phyloP scores from a whole-genome alignment of 163 green algal species.

The Volvox carteri region DNA sequence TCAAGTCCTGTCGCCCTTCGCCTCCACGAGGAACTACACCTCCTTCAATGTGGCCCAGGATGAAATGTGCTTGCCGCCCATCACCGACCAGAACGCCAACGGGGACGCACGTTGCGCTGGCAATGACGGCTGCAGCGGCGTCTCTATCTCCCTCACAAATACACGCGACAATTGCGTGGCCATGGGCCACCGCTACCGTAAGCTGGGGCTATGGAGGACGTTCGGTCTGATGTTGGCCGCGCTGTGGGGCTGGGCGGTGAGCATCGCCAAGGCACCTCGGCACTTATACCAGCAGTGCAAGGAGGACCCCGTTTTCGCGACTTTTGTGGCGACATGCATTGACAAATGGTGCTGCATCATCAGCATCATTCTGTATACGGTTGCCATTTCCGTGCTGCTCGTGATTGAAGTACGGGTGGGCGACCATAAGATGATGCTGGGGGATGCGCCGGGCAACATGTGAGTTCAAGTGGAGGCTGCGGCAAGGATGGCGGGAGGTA shows the following conservation, averaged over 20 bases:
- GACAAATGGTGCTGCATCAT: conserved; percentile 12
- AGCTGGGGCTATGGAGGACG: neutral
- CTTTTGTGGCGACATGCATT: neutral
- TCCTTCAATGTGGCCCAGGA: neutral
- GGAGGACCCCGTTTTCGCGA: conserved; percentile 14
- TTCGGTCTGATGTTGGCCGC: neutral
- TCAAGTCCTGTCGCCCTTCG: neutral
- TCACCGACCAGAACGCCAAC: neutral
- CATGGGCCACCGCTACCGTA: neutral
- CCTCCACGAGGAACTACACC: neutral
- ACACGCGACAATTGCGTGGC: neutral
- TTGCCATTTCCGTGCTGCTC: neutral
- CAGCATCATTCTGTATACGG: neutral
- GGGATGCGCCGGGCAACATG: conserved; percentile 23
- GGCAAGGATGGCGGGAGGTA: too few relatives aligned
- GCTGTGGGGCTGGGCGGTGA: neutral
- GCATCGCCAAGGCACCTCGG: neutral
- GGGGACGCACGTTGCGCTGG: too few relatives aligned
- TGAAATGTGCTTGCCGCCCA: neutral
- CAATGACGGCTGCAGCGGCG: neutral
- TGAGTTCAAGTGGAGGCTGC: neutral
- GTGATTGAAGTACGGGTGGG: neutral
- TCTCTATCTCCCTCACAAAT: neutral
- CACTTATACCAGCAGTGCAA: conserved; percentile 15
- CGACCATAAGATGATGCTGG: conserved; percentile 47